phyloP scores from a whole-genome alignment of 2,329 filamentous ascomycete species.

The Diaporthe caulivora region DNA sequence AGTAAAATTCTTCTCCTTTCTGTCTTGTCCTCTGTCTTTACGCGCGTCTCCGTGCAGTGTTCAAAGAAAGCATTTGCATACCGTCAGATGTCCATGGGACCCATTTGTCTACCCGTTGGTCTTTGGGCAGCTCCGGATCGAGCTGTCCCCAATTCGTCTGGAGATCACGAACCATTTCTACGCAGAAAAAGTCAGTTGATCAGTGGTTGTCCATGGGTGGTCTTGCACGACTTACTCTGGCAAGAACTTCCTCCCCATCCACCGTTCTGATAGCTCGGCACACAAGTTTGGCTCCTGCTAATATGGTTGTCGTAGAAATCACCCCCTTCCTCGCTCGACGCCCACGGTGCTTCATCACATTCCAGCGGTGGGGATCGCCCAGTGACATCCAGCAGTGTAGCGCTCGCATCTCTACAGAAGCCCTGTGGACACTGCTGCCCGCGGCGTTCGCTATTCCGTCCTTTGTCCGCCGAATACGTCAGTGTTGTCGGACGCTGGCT shows the following conservation, averaged over 20 bases:
- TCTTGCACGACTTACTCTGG: neutral
- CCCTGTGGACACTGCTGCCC: neutral
- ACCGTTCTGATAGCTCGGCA: neutral
- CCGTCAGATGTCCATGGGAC: neutral
- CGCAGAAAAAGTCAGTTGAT: neutral
- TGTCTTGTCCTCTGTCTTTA: neutral
- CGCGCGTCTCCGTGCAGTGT: neutral
- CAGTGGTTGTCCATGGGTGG: neutral
- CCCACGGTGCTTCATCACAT: constrained; percentile 1
- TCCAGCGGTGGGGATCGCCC: neutral
- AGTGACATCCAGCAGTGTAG: neutral
- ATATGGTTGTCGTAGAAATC: neutral
- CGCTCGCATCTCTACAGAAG: neutral
- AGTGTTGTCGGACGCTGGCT: neutral
- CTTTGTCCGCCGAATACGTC: neutral
- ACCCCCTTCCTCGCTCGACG: neutral
- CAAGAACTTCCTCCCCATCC: neutral
- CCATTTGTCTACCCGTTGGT: constrained; percentile 4
- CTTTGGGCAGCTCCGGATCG: neutral
- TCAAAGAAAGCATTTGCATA: neutral
- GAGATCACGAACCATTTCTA: neutral
- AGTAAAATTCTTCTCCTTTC: neutral
- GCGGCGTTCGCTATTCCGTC: neutral
- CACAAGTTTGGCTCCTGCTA: neutral
- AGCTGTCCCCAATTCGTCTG: neutral